A percentile compares a stretch with the other conserved stretches of the same genome.
Conservation (phyloP, 108 stramenopile species). For the Pseudonitzschia multiseries region DNA sequence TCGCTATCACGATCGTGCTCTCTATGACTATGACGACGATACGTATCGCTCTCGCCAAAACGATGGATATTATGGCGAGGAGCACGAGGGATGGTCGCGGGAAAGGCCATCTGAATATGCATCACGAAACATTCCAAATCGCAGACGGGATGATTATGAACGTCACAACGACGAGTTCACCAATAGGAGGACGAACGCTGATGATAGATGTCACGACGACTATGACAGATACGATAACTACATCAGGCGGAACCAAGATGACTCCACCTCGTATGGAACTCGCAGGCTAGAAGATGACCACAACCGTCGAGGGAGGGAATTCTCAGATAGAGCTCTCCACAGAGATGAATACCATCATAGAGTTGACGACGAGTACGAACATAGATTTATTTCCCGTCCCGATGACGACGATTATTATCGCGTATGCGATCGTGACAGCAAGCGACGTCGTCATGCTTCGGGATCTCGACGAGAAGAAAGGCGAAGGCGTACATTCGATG, state of each 20-base stretch:
- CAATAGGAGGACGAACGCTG: background rate
- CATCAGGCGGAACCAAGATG: background rate
- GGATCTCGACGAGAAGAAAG: slow-evolving; percentile 6
- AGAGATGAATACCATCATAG: background rate
- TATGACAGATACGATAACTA: background rate
- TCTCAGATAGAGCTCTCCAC: background rate
- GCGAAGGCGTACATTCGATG: slow-evolving; percentile 3
- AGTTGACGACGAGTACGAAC: background rate
- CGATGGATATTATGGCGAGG: background rate
- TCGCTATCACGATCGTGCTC: background rate
- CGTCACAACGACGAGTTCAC: background rate
- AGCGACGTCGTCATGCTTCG: background rate
- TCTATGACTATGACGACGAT: background rate
- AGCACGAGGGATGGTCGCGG: background rate
- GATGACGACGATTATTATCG: background rate
- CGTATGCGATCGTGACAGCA: background rate
- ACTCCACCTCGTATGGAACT: background rate
- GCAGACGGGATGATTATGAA: background rate
- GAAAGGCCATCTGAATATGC: background rate
- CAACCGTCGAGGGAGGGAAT: background rate
- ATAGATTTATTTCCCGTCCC: background rate
- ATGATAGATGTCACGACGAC: background rate
- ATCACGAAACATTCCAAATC: background rate
- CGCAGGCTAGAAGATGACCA: background rate
- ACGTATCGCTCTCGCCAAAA: slow-evolving; percentile 1